Evolutionary conservation across 2,329 filamentous ascomycete genomes (phyloP), one percentile per base, ranked within the genome.

Genomic region (Botrytis medusae): DNA sequence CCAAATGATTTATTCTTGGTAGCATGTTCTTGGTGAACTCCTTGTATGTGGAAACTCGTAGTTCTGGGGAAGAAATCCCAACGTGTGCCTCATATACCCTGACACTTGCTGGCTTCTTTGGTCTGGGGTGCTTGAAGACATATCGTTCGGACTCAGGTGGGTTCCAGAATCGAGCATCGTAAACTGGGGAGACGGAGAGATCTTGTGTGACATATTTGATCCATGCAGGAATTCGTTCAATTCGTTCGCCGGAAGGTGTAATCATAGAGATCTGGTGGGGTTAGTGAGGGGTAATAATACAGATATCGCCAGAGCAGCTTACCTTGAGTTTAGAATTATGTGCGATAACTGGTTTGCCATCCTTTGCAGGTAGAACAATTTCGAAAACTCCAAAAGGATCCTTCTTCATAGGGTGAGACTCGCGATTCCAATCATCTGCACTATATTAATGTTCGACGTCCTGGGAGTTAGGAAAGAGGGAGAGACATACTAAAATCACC

Each of bases 61-160:
- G 89, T 76, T 98, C 95, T 1, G 95, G 93, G 3, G 94, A 96
- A 9, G 95, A 98, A 78, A 99, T 99, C 69, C 96, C 96, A 60
- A 99, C 94, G 80, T 99, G 96, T n/a, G 96, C 96, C 84, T 99
- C 96, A 83, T 99, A 99, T 74, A 99, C 94, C 69, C 96, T 91
- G n/a, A 89, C 90, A 79, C 94, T 97, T 73, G 86, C 82, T 1
- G 96, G 96, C 86, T 95, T 97, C 82, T 91, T 90, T 10, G 95
- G 96, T 69, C 92, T 88, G 64, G 88, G 79, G 82, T 98, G 89
- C 84, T 97, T 95, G 87, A 97, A 97, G 72, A 88, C 86, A 82
- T 98, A 98, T 80, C 85, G 89, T 80, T 97, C 90, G 57, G 86
- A 84, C 67, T 87, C 82, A 4, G 94, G 94, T 48, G 96, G 96